Evolutionary conservation across 495 filamentous ascomycete species (phyloP).

Genomic region (Lepidopterella palustris): DNA sequence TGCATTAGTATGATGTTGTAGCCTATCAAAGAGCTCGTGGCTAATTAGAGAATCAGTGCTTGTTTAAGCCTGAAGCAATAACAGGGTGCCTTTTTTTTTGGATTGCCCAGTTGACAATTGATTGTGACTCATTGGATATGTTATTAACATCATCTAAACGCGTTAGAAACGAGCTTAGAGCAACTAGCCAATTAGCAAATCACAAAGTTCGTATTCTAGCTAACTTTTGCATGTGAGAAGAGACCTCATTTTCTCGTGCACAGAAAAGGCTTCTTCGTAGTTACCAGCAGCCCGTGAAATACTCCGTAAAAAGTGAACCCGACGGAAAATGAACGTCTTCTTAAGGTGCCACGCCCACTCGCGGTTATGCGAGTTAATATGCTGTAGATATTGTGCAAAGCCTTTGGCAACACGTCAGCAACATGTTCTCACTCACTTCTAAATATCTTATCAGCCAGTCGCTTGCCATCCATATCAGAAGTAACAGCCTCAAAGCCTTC

Average conservation of each 20-base stretch:
- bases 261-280: neutral
- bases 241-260: neutral
- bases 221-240: neutral
- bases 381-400: neutral
- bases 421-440: neutral
- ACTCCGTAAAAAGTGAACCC: neutral
- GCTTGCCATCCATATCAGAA: neutral
- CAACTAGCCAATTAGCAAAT: neutral
- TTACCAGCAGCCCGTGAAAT: neutral
- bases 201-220: neutral
- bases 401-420: neutral
- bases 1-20: neutral
- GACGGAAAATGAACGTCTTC: neutral
- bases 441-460: neutral
- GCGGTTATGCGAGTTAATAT: neutral
- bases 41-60: neutral
- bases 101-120: neutral
- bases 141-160: neutral
- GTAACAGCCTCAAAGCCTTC: neutral
- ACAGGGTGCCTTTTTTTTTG: neutral
- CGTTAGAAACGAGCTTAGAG: neutral
- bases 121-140: neutral
- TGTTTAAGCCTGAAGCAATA: neutral
- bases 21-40: neutral
- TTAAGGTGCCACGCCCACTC: neutral